Evolutionary conservation across 495 filamentous ascomycete species (phyloP).

Genomic region (Xylaria sp.): DNA sequence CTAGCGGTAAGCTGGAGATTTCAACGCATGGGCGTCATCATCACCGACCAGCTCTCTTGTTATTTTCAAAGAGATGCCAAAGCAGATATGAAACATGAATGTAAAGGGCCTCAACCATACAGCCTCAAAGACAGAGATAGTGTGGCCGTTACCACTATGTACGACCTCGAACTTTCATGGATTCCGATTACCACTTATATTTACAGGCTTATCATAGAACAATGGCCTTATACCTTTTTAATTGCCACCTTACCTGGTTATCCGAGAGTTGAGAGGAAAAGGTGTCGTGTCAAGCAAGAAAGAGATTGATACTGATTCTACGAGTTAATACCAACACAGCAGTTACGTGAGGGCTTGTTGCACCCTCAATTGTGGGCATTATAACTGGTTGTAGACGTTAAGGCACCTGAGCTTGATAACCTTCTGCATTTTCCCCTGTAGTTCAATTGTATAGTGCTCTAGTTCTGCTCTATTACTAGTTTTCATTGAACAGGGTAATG

Average conservation of each 20-base stretch:
- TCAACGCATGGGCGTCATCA: neutral
- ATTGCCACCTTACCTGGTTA: too few species aligned
- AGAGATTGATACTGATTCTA: neutral
- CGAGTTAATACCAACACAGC: too few species aligned
- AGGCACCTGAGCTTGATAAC: too few species aligned
- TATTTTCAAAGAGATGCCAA: neutral
- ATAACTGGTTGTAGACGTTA: too few species aligned
- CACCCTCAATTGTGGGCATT: too few species aligned
- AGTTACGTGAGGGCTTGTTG: too few species aligned
- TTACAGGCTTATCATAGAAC: neutral
- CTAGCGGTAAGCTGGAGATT: neutral
- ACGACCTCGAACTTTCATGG: neutral
- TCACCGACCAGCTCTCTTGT: neutral
- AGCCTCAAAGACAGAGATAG: slow-evolving; percentile 29
- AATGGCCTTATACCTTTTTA: too few species aligned
- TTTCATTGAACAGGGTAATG: too few species aligned
- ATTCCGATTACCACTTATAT: neutral
- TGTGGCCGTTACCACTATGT: neutral
- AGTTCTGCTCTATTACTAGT: too few species aligned
- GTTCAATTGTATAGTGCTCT: too few species aligned
- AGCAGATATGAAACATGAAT: neutral
- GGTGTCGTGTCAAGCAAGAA: neutral
- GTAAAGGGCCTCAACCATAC: slow-evolving; percentile 9
- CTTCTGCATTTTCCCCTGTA: too few species aligned
- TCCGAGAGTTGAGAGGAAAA: neutral